Evolutionary conservation across 2,329 filamentous ascomycete species (phyloP), one percentile per base, ranked within the genome.

Genomic region (Hymenotorrendiella dingleyae): DNA sequence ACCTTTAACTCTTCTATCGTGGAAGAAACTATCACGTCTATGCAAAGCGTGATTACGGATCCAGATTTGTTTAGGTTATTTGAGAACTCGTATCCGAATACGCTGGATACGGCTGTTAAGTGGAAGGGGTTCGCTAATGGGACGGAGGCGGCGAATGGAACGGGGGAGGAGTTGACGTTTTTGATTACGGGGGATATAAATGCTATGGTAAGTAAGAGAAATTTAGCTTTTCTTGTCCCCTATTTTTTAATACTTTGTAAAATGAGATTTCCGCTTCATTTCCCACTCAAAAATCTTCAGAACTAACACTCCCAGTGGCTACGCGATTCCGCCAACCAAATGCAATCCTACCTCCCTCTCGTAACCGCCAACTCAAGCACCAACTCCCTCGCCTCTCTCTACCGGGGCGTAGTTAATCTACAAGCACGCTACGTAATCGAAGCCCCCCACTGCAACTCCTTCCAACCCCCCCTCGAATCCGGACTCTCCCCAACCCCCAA

Each of bases 361-460:
- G 64, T 86, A 14, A 71, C 69, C 42, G 67, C 73, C 3, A 76
- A 73, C 27, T 64, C 64, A 5, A 69, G 70, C 3, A 63, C 67
- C 4, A 68, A 80, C 55, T 82, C 80, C 1, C 68, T 87, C 16
- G 81, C 82, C 24, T 78, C 75, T 17, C 66, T 87, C 0, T 86
- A 81, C 63, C 73, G 82, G 11, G 83, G 83, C 1, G 73, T 83
- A 3, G 83, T 88, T 60, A 86, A 87, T 58, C 68, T 84, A 5
- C 83, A 87, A 58, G 70, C 81, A 17, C 71, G 82, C 33, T 86
- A 85, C 60, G 71, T 87, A 39, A 68, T 78, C 41, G 72, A 73
- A 23, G 76, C 74, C 12, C 88, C 89, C 0, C 93, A 93, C 64
- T 95, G 89, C 71, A 93, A 94, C 61, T 84, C 86, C 10, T 94